These are phyloP conservation scores for Septoria petroselini DNA, from an alignment of 2,329 filamentous ascomycete species.

Conservation along the genomic window DNA sequence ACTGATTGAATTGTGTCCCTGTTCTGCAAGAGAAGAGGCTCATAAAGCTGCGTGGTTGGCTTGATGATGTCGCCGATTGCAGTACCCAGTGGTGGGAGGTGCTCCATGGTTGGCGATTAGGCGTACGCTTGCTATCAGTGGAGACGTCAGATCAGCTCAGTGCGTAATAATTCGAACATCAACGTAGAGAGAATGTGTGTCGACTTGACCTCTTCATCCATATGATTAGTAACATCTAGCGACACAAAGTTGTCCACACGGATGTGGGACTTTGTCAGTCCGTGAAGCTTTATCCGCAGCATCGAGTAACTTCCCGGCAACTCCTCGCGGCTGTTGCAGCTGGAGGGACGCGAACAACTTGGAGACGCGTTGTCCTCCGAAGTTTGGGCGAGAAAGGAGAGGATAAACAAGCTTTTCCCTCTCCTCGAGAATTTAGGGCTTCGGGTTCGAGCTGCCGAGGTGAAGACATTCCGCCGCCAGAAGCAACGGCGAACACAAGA, in stretches of 20 bases:
- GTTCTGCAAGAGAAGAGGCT: constrained; percentile 27
- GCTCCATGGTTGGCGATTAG: constrained; percentile 25
- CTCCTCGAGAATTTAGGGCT: constrained; percentile 10
- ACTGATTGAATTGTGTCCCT: constrained; percentile 28
- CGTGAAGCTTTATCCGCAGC: too few species aligned
- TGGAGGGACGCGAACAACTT: background rate
- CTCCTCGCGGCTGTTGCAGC: background rate
- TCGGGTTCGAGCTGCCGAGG: constrained; percentile 3
- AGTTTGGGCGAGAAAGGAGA: constrained; percentile 6
- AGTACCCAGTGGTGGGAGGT: constrained; percentile 30
- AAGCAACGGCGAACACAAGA: too few species aligned
- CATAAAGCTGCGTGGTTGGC: constrained; percentile 30
- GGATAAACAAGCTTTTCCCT: background rate
- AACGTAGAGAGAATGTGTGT: too few species aligned
- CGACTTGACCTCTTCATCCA: too few species aligned
- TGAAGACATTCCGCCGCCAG: too few species aligned
- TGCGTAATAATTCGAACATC: too few species aligned
- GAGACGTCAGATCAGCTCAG: background rate
- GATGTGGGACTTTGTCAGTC: too few species aligned
- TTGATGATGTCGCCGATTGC: constrained; percentile 24
- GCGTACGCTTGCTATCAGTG: background rate
- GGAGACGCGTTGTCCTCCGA: background rate
- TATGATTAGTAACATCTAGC: too few species aligned
- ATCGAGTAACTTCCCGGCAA: too few species aligned
- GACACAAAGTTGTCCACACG: too few species aligned